These are phyloP conservation scores for Cladosporium phlei DNA, from an alignment of 2,329 filamentous ascomycete genomes.

Conservation along the genomic window DNA sequence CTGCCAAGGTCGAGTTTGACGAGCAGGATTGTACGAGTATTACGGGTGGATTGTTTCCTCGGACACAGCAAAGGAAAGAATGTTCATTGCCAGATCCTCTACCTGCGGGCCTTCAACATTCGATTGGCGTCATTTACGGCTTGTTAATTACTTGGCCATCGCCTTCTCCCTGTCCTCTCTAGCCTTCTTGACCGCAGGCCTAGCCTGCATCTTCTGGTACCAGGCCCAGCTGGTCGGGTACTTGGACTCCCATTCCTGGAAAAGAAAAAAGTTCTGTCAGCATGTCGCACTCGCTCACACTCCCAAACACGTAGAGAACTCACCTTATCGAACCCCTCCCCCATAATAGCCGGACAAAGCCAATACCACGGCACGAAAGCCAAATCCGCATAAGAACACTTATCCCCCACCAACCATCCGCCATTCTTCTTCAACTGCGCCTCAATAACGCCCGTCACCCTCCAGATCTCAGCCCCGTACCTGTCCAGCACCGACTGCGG, in stretches of 20 bases:
- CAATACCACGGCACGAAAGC: conserved; percentile 39
- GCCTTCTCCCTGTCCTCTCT: conserved; percentile 24
- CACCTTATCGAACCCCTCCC: conserved; percentile 21
- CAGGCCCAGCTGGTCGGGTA: conserved; percentile 27
- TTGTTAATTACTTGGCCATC: conserved; percentile 11
- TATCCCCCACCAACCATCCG: conserved; percentile 41
- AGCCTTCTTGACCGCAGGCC: conserved; percentile 27
- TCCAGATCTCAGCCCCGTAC: conserved; percentile 42
- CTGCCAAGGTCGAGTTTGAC: too few species aligned
- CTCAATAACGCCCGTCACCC: conserved; percentile 44
- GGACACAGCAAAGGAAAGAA: too few species aligned
- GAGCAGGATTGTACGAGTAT: too few species aligned
- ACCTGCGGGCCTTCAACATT: too few species aligned
- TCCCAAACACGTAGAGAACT: not conserved
- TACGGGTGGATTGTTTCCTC: too few species aligned
- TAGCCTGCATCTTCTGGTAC: conserved; percentile 26
- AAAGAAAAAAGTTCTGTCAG: not conserved
- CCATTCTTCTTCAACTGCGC: conserved; percentile 30
- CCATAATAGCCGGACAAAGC: conserved; percentile 26
- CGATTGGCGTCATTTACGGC: too few species aligned
- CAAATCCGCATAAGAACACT: conserved; percentile 40
- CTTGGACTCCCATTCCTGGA: conserved; percentile 25
- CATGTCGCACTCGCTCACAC: not conserved
- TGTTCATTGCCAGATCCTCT: too few species aligned
- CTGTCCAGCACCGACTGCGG: conserved; percentile 38